Evolutionary conservation across 768 basidiomycete genomes (phyloP).

Genomic region (Gloeostereum incarnatum): DNA sequence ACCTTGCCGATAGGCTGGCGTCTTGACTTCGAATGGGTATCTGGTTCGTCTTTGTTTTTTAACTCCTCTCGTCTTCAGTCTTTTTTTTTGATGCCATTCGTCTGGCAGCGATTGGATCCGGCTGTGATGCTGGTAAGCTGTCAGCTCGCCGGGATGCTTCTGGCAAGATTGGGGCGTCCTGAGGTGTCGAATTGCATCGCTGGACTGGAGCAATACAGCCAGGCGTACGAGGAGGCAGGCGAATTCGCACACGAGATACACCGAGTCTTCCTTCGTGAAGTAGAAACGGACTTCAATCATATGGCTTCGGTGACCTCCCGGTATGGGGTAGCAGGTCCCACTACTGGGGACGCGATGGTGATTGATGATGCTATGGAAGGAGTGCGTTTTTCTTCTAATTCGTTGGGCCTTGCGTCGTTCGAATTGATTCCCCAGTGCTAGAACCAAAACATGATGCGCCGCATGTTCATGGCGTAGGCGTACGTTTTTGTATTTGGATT

Average conservation of each 20-base stretch:
- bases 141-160: constrained; percentile 73
- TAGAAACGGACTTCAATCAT: constrained; percentile 36
- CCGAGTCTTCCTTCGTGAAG: constrained; percentile 32
- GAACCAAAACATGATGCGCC: no score
- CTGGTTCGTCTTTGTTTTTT: constrained; percentile 37
- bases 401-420: no score
- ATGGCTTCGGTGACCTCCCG: constrained; percentile 24
- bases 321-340: no score
- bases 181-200: constrained; percentile 80
- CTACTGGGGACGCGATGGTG: no score
- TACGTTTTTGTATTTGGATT: no score
- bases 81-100: constrained; percentile 3
- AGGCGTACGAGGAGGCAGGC: constrained; percentile 79
- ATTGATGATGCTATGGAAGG: no score
- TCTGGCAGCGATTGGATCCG: constrained; percentile 60
- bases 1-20: constrained; percentile 47
- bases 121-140: constrained; percentile 86
- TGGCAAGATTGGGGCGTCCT: constrained; percentile 74
- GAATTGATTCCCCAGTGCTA: no score
- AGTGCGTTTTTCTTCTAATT: no score
- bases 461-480: no score
- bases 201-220: constrained; percentile 82
- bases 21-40: constrained; percentile 83
- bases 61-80: not conserved
- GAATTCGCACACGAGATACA: constrained; percentile 69